These are phyloP conservation scores for Sphaerostilbella broomeana DNA, from an alignment of 2,329 filamentous ascomycete species.

Conservation along the genomic window DNA sequence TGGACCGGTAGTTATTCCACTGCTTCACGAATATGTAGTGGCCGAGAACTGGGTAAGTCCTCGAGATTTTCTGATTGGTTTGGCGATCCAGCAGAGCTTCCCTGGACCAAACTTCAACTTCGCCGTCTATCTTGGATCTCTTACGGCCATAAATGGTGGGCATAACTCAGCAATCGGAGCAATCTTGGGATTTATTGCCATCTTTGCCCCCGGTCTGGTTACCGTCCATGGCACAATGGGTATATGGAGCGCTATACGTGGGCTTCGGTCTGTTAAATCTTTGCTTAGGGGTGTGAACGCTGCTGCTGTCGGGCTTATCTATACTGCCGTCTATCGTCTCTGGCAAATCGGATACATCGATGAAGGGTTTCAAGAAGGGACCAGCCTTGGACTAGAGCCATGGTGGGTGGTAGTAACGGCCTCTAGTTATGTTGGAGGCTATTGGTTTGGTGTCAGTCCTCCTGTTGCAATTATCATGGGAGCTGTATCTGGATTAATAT, in stretches of 20 bases:
- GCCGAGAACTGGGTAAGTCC: conserved; percentile 62
- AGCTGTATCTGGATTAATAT: conserved; percentile 27
- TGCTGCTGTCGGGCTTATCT: conserved; percentile 53
- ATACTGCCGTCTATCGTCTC: conserved; percentile 56
- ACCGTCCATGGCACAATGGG: conserved; percentile 46
- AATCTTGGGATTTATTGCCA: conserved; percentile 44
- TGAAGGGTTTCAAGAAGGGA: conserved; percentile 39
- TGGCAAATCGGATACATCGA: conserved; percentile 57
- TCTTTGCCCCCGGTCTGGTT: conserved; percentile 45
- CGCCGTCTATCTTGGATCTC: conserved; percentile 49
- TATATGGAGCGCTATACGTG: conserved; percentile 47
- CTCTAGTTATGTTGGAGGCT: conserved; percentile 27
- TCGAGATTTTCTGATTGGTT: conserved; percentile 65
- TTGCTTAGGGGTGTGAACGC: conserved; percentile 52
- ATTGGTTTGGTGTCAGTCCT: conserved; percentile 26
- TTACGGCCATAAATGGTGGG: conserved; percentile 38
- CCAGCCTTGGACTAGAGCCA: conserved; percentile 49
- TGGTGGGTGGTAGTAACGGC: conserved; percentile 59
- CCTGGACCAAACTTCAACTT: conserved; percentile 47
- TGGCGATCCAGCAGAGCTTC: conserved; percentile 65
- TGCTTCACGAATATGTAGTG: conserved; percentile 58
- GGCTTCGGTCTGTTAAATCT: conserved; percentile 39
- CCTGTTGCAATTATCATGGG: conserved; percentile 29
- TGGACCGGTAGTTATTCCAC: conserved; percentile 58
- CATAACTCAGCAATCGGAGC: conserved; percentile 39